phyloP scores from a whole-genome alignment of 2,329 filamentous ascomycete genomes.

The Colletotrichum camelliae region DNA sequence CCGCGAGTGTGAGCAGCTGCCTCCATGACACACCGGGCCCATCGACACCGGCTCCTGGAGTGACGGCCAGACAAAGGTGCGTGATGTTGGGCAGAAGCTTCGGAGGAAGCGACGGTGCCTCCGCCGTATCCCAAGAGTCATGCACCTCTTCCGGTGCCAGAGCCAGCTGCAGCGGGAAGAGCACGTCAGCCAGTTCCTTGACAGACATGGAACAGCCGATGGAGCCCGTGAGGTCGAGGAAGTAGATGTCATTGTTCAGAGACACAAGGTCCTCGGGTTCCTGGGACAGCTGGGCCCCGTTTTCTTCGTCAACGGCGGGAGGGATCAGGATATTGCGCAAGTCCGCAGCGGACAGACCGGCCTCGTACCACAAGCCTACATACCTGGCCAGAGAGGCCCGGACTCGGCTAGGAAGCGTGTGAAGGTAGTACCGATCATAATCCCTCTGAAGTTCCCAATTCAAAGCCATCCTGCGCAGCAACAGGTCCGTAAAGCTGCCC shows the following conservation, averaged over 20 bases:
- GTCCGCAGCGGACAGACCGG: slow-evolving; percentile 55
- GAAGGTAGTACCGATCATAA: slow-evolving; percentile 63
- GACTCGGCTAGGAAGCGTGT: slow-evolving; percentile 58
- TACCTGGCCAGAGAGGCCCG: slow-evolving; percentile 58
- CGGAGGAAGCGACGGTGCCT: slow-evolving; percentile 28
- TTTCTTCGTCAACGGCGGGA: slow-evolving; percentile 32
- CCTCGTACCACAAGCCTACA: slow-evolving; percentile 48
- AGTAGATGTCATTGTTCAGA: slow-evolving; percentile 52
- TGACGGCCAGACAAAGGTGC: slow-evolving; percentile 63
- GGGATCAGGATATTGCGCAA: slow-evolving; percentile 51
- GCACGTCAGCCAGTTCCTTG: slow-evolving; percentile 56
- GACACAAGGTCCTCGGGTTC: slow-evolving; percentile 24
- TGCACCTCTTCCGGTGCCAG: slow-evolving; percentile 35
- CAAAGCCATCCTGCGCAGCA: slow-evolving; percentile 53
- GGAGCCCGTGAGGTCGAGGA: slow-evolving; percentile 60
- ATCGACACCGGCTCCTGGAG: slow-evolving; percentile 31
- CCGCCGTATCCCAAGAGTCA: slow-evolving; percentile 60
- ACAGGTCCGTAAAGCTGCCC: slow-evolving; percentile 56
- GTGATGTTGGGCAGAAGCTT: slow-evolving; percentile 61
- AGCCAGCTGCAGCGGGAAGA: slow-evolving; percentile 45
- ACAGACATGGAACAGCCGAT: slow-evolving; percentile 56
- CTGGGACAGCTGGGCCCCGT: slow-evolving; percentile 18
- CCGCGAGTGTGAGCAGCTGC: slow-evolving; percentile 59
- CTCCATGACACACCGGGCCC: slow-evolving; percentile 56
- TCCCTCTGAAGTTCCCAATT: slow-evolving; percentile 62